A percentile compares a stretch with the other conserved stretches of the same genome.
Evolutionary conservation across 2,329 filamentous ascomycete genomes (phyloP).

Genomic region (Clonostachys sp.): DNA sequence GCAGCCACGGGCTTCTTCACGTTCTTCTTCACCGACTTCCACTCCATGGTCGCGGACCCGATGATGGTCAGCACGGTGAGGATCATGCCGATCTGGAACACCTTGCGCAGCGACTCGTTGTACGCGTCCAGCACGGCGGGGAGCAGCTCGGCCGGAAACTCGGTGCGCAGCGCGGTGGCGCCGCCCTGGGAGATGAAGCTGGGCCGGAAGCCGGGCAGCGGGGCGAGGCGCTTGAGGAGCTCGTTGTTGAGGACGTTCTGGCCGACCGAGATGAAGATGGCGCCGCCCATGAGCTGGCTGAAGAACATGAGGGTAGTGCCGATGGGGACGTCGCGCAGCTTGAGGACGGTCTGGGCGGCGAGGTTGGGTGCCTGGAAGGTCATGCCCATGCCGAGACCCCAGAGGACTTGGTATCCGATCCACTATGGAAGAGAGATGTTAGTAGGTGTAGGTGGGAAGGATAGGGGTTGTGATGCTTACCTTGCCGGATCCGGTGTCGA

Average conservation of each 20-base stretch:
- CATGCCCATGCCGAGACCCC: constrained; percentile 32
- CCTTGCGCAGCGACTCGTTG: constrained; percentile 56
- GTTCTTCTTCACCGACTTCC: constrained; percentile 61
- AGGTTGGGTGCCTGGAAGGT: constrained; percentile 51
- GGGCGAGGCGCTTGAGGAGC: constrained; percentile 21
- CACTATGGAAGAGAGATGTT: constrained; percentile 10
- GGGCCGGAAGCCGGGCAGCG: constrained; percentile 32
- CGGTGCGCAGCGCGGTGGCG: constrained; percentile 53
- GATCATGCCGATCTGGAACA: constrained; percentile 59
- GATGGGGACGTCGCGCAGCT: constrained; percentile 45
- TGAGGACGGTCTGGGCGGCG: constrained; percentile 50
- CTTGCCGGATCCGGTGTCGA: neutral
- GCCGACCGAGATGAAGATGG: constrained; percentile 52
- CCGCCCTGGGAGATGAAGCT: constrained; percentile 38
- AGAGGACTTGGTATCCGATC: constrained; percentile 18
- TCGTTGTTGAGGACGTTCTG: constrained; percentile 47
- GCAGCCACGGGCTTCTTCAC: constrained; percentile 11
- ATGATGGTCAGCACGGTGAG: constrained; percentile 51
- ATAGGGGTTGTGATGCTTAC: too few species aligned
- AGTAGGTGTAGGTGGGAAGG: too few species aligned
- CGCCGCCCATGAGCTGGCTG: constrained; percentile 53
- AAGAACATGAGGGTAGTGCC: constrained; percentile 55
- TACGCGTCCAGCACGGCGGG: constrained; percentile 56
- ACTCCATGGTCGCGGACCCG: constrained; percentile 56
- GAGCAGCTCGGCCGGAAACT: constrained; percentile 26